Evolutionary conservation across 169 alveolate species (phyloP).

Genomic region (Eimeria sp.): DNA sequence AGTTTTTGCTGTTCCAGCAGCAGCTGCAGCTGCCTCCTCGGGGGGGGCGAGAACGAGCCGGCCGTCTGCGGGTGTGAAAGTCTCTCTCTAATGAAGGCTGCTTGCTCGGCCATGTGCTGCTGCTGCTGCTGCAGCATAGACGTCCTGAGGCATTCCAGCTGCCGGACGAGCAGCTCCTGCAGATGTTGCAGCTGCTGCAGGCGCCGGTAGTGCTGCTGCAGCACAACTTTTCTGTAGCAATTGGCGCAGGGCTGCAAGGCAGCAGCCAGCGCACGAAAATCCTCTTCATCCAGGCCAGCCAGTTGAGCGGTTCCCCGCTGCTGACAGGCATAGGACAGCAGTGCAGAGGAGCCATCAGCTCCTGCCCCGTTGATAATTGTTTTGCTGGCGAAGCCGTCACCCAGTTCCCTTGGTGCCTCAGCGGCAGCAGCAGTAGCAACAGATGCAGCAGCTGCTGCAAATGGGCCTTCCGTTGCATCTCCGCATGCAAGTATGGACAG

Average conservation of each 20-base stretch:
- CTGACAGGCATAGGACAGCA: background rate
- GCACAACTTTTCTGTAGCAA: slow-evolving; percentile 44
- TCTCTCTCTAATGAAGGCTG: slow-evolving; percentile 20
- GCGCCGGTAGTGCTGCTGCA: slow-evolving; percentile 17
- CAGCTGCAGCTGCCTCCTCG: slow-evolving; percentile 36
- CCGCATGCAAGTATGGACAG: background rate
- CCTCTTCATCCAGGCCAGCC: slow-evolving; percentile 40
- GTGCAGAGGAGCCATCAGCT: background rate
- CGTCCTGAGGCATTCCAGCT: background rate
- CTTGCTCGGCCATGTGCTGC: slow-evolving; percentile 47
- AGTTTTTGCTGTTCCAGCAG: slow-evolving; percentile 48
- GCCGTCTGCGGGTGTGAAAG: background rate
- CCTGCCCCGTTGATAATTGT: background rate
- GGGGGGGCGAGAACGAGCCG: slow-evolving; percentile 11
- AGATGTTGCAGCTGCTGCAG: slow-evolving; percentile 40
- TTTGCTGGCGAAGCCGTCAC: background rate
- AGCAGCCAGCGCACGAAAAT: slow-evolving; percentile 13
- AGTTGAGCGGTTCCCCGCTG: background rate
- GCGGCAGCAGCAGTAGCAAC: slow-evolving; percentile 5
- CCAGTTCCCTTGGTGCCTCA: background rate
- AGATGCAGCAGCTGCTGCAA: slow-evolving; percentile 22
- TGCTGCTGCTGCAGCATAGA: slow-evolving; percentile 23
- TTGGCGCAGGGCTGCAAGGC: slow-evolving; percentile 13
- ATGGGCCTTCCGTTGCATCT: background rate
- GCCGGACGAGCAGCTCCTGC: slow-evolving; percentile 20